A percentile compares a stretch with the other conserved stretches of the same genome.
phyloP scores from a whole-genome alignment of 306 rosid genomes.

The Albizia julibrissin region DNA sequence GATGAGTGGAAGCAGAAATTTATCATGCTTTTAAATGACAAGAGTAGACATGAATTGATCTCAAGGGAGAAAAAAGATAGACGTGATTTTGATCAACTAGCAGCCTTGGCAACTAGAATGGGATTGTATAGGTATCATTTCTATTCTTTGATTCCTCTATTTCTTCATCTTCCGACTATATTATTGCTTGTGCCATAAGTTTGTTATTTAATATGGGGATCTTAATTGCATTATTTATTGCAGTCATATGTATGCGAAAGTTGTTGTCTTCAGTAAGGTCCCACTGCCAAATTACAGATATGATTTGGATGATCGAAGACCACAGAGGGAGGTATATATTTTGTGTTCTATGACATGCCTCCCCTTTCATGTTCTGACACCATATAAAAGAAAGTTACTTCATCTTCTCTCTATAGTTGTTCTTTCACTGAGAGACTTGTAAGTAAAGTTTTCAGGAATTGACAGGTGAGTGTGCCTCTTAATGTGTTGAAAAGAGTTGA shows the following conservation, averaged over 20 bases:
- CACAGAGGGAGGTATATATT: constrained; percentile 83
- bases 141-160: background rate
- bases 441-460: constrained; percentile 44
- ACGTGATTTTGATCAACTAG: constrained; percentile 72
- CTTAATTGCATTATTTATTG: constrained; percentile 37
- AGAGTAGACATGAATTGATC: constrained; percentile 71
- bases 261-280: constrained; percentile 81
- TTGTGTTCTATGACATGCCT: constrained; percentile 19
- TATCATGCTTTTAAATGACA: constrained; percentile 56
- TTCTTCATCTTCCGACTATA: background rate
- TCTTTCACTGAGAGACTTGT: constrained; percentile 19
- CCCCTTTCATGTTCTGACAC: constrained; percentile 8
- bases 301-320: constrained; percentile 89
- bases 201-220: constrained; percentile 10
- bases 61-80: constrained; percentile 87
- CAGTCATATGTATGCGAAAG: constrained; percentile 88
- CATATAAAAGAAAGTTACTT: constrained; percentile 15
- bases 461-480: constrained; percentile 76
- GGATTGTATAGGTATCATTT: constrained; percentile 73
- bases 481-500: constrained; percentile 62
- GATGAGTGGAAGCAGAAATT: constrained; percentile 71
- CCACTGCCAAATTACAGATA: constrained; percentile 95
- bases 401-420: background rate
- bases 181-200: constrained; percentile 16
- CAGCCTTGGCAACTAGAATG: constrained; percentile 75